Base-by-base conservation (phyloP, 768 basidiomycete genomes). In the Floccularia luteovirens region DNA sequence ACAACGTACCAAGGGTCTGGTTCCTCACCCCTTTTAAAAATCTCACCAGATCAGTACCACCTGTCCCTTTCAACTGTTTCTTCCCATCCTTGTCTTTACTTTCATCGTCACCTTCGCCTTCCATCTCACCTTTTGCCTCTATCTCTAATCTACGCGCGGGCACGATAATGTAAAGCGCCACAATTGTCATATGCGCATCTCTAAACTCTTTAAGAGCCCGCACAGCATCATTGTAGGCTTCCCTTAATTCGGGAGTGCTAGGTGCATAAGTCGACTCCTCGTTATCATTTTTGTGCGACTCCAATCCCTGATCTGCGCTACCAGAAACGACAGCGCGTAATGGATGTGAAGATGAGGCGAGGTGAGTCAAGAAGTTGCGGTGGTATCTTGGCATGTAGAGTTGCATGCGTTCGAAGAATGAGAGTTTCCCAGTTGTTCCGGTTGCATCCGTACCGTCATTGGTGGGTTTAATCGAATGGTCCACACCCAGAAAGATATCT, bases 331-430 rank as follows among this genome's bases (percentile, higher is more conserved):
- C 60, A 13, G 58, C 54, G 23, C 86, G 74, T 10, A 89, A 61
- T 0, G 79, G 75, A 1, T 79, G 72, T 2, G 79, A 78, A 41
- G 71, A 75, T 8, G 62, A 55, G 7, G 68, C 56, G 20, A 91
- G 73, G 54, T 89, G 83, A 38, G 63, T 65, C 20, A 91, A 63
- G 62, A 90, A 90, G n/a, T 73, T 63, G 20, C 86, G 80, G 53
- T 90, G 88, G 47, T 80, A 76, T 8, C 76, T 70, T 4, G 89
- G 86, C 89, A 91, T 91, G 59, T 91, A 90, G 5, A 63, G 58
- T 39, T 82, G 74, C 87, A 90, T 88, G 24, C 82, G 72, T 36
- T 73, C 64, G 41, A 90, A 70, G 53, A 88, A 80, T 5, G 75
- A 54, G 3, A 48, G 48, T 33, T 57, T 49, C 5, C 44, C 42